These are phyloP conservation scores for Ceratobasidium sp. DNA, from an alignment of 1,284 basidiomycete species.

Conservation along the genomic window DNA sequence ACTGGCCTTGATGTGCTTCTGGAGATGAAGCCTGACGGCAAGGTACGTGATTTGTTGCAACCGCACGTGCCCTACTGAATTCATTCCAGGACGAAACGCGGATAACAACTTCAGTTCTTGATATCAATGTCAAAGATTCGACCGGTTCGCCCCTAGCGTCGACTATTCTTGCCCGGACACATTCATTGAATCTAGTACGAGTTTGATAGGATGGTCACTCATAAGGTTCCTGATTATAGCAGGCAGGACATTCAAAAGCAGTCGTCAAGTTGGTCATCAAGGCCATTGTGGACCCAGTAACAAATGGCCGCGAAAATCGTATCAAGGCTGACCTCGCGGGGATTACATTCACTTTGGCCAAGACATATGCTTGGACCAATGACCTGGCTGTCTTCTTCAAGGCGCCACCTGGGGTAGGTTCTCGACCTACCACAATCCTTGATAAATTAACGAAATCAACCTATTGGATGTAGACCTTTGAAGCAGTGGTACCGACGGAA, in stretches of 20 bases:
- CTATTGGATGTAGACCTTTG: constrained; percentile 70
- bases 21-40: constrained; percentile 72
- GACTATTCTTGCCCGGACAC: constrained; percentile 59
- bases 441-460: not conserved
- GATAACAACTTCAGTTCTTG: constrained; percentile 66
- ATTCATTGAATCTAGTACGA: constrained; percentile 62
- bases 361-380: constrained; percentile 68
- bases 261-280: constrained; percentile 71
- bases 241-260: constrained; percentile 53
- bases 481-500: constrained; percentile 91
- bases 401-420: constrained; percentile 83
- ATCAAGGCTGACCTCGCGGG: constrained; percentile 70
- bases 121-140: constrained; percentile 62
- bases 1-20: constrained; percentile 70
- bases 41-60: constrained; percentile 54
- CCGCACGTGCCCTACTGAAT: constrained; percentile 8
- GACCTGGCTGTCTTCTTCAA: constrained; percentile 76
- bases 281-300: constrained; percentile 68
- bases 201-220: not conserved
- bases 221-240: not conserved
- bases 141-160: constrained; percentile 49
- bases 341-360: constrained; percentile 68
- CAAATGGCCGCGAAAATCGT: constrained; percentile 79
- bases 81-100: constrained; percentile 69
- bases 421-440: not conserved